A percentile compares a stretch with the other conserved stretches of the same genome.
phyloP scores from a whole-genome alignment of 78 protist genomes.

The Blattamonas nauphoetae region DNA sequence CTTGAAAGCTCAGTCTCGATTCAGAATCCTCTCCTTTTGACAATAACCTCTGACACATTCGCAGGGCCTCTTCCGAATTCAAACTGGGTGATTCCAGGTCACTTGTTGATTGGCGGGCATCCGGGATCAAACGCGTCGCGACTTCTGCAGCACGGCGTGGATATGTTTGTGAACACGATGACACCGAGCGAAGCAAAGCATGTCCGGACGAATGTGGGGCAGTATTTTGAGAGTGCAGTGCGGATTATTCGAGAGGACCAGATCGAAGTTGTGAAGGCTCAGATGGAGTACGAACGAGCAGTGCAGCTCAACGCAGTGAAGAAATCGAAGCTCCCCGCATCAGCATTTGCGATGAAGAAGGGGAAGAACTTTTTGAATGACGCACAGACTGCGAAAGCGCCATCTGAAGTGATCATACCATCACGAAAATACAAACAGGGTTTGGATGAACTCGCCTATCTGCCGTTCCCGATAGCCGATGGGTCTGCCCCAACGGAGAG shows the following conservation, averaged over 20 bases:
- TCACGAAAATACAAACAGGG: neutral
- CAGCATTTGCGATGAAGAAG: neutral
- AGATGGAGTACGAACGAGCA: neutral
- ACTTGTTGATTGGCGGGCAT: neutral
- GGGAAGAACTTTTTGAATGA: neutral
- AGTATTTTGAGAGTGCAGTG: neutral
- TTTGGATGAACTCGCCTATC: neutral
- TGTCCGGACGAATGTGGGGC: neutral
- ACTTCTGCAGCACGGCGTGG: neutral
- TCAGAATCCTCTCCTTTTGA: neutral
- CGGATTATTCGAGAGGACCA: neutral
- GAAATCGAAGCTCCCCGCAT: neutral
- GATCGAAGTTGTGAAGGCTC: neutral
- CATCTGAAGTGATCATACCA: neutral
- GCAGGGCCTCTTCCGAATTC: neutral
- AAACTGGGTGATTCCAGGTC: constrained; percentile 2
- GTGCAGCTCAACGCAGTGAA: neutral
- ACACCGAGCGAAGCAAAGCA: neutral
- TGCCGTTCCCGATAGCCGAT: neutral
- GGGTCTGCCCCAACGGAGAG: neutral
- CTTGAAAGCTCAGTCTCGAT: neutral
- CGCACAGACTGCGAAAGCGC: neutral
- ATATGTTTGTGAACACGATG: neutral
- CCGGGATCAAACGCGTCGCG: neutral
- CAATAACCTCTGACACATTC: neutral